Conservation (phyloP, 306 rosid genomes). For the Rosa rugosa region DNA sequence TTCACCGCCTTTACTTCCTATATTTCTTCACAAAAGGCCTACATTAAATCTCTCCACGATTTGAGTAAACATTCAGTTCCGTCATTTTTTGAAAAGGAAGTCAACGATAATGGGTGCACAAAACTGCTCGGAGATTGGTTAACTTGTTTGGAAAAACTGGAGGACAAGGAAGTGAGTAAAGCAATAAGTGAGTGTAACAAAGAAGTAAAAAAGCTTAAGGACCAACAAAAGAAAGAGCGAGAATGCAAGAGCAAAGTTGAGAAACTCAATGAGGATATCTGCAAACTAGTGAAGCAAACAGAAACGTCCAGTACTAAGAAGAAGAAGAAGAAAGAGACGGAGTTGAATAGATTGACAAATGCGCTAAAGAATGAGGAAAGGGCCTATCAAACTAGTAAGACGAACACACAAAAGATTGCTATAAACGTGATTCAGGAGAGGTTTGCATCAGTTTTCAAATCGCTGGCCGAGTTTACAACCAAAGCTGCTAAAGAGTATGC, state of each 20-base stretch:
- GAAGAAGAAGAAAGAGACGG: not conserved
- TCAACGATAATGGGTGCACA: not conserved
- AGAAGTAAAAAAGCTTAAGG: not conserved
- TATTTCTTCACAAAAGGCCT: not conserved
- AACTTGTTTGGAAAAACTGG: not conserved
- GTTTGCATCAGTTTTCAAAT: not conserved
- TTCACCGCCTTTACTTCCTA: not conserved
- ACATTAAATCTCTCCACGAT: not conserved
- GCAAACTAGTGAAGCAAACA: no score
- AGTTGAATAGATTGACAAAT: not conserved
- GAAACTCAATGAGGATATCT: not conserved
- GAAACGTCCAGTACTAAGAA: no score
- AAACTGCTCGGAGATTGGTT: not conserved
- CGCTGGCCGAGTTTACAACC: not conserved
- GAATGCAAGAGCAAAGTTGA: not conserved
- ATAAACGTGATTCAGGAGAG: not conserved
- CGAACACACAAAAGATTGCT: not conserved
- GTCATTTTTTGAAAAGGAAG: not conserved
- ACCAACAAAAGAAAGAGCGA: not conserved
- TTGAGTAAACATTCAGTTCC: not conserved
- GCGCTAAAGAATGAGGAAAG: no score
- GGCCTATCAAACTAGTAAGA: not conserved
- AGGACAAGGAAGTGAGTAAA: not conserved
- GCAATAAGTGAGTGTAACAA: not conserved
- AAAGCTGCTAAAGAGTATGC: not conserved